Percentiles rank a stretch among this genome's conserved stretches.
Conservation (phyloP, 768 basidiomycete species). For the Rhodotorula paludigena region DNA sequence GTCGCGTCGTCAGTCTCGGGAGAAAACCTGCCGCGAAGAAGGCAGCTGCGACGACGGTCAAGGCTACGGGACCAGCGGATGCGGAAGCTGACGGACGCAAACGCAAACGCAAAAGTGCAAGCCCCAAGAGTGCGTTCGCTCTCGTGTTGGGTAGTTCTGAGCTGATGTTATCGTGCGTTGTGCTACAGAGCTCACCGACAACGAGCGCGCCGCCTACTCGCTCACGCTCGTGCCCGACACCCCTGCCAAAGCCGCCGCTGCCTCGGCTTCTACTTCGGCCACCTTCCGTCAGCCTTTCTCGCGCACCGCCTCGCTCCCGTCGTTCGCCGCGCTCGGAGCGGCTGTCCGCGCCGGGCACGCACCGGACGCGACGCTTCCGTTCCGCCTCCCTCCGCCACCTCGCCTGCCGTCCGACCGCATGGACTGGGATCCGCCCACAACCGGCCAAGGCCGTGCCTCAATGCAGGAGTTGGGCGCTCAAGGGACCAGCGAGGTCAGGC, state of each 20-base stretch:
- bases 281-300: slow-evolving; percentile 21
- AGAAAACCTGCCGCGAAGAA: slow-evolving; percentile 8
- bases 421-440: slow-evolving; percentile 4
- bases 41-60: not conserved
- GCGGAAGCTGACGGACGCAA: not conserved
- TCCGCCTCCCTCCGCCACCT: slow-evolving; percentile 12
- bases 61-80: not conserved
- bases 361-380: not conserved
- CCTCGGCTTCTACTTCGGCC: not conserved
- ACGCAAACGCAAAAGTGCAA: slow-evolving; percentile 31
- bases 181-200: slow-evolving; percentile 7
- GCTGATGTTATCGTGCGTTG: too few relatives aligned
- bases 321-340: slow-evolving; percentile 36
- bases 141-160: too few relatives aligned
- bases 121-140: slow-evolving; percentile 27
- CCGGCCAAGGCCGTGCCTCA: not conserved
- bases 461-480: not conserved
- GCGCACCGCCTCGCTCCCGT: slow-evolving; percentile 23
- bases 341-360: slow-evolving; percentile 25
- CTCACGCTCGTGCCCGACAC: slow-evolving; percentile 38
- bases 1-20: slow-evolving; percentile 23
- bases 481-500: too few relatives aligned
- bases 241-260: not conserved
- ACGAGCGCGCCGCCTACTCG: not conserved
- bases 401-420: not conserved